Percentiles rank a stretch among this genome's conserved stretches.
Conservation (phyloP, 345 rosid genomes). For the Durio zibethinus region DNA sequence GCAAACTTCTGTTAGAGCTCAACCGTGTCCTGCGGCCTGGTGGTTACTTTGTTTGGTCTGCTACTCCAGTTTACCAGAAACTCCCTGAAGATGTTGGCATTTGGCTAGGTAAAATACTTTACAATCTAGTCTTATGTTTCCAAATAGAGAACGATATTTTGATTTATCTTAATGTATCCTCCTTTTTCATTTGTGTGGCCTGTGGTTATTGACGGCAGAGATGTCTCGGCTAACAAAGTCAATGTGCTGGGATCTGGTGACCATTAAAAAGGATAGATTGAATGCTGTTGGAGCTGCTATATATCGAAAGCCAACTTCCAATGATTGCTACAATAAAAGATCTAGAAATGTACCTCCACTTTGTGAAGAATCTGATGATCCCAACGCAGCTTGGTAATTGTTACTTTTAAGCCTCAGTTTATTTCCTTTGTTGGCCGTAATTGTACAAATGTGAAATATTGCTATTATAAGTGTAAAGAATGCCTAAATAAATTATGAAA, state of each 20-base stretch:
- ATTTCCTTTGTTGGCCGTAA: background rate
- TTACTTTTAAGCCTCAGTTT: background rate
- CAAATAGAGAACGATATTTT: constrained; percentile 1
- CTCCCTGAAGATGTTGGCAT: constrained; percentile 72
- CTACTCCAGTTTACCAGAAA: constrained; percentile 88
- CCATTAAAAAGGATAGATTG: constrained; percentile 49
- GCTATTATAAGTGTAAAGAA: background rate
- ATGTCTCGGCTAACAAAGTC: constrained; percentile 62
- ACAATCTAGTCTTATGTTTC: background rate
- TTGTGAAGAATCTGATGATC: constrained; percentile 68
- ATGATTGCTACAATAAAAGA: constrained; percentile 56
- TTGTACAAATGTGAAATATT: background rate
- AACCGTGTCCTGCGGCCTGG: constrained; percentile 88
- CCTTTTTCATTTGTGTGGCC: constrained; percentile 3
- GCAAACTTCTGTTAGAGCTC: constrained; percentile 89
- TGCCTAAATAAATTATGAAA: background rate
- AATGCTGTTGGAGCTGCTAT: constrained; percentile 66
- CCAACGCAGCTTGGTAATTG: constrained; percentile 68
- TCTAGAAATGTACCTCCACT: constrained; percentile 53
- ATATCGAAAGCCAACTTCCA: constrained; percentile 63
- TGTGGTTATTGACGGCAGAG: constrained; percentile 39
- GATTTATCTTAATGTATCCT: constrained; percentile 11
- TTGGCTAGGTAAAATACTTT: constrained; percentile 62
- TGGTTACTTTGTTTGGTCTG: constrained; percentile 96
- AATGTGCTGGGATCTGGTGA: constrained; percentile 72